These are phyloP conservation scores for Phialemoniopsis sp. DNA, from an alignment of 2,329 filamentous ascomycete genomes.

Conservation along the genomic window DNA sequence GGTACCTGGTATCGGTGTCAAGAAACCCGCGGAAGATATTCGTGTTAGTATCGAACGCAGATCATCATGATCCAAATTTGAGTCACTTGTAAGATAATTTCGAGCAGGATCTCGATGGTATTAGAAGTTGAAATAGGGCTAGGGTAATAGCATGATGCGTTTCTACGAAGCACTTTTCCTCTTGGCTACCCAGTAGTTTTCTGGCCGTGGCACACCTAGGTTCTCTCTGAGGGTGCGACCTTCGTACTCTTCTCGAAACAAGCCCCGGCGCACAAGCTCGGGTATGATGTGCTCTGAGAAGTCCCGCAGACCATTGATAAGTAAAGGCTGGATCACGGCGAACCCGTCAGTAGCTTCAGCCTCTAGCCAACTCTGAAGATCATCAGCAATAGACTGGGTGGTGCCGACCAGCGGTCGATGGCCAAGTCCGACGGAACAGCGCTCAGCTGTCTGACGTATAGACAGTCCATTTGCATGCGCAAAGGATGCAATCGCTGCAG, in stretches of 20 bases:
- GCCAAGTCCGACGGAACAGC: constrained; percentile 4
- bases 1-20: constrained; percentile 12
- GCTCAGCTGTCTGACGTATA: constrained; percentile 5
- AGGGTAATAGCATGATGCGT: too few relatives aligned
- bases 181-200: too few relatives aligned
- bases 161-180: too few relatives aligned
- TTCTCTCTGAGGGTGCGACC: constrained; percentile 4
- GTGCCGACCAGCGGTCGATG: constrained; percentile 5
- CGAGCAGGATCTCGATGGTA: too few relatives aligned
- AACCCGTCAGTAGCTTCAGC: constrained; percentile 4
- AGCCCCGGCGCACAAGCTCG: constrained; percentile 3
- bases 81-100: too few relatives aligned
- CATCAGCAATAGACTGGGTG: constrained; percentile 4
- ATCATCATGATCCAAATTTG: too few relatives aligned
- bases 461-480: constrained; percentile 1
- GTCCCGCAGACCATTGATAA: constrained; percentile 4
- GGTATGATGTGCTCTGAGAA: constrained; percentile 3
- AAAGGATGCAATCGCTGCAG: constrained; percentile 3
- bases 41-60: constrained; percentile 8
- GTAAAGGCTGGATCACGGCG: constrained; percentile 4
- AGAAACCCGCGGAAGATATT: constrained; percentile 10
- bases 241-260: constrained; percentile 3
- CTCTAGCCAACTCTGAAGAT: constrained; percentile 4
- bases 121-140: too few relatives aligned
- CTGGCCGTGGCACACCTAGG: constrained; percentile 1